Evolutionary conservation across 768 basidiomycete genomes (phyloP), one percentile per base, ranked within the genome.

Genomic region (Cystobasidium tubakii): DNA sequence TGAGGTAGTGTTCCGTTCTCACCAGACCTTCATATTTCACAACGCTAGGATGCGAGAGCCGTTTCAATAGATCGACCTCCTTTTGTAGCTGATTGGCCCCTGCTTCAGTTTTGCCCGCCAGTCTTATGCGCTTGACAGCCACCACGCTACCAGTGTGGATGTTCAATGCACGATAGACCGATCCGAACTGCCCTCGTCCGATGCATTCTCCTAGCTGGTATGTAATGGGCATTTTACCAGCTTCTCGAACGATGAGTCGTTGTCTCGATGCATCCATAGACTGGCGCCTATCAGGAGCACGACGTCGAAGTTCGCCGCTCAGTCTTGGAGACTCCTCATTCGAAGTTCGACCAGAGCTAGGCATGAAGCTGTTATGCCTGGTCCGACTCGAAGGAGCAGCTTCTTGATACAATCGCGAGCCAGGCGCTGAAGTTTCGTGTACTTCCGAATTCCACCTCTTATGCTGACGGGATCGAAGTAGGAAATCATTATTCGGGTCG

Each of bases 131-230:
- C 83, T 99, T 99, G 65, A 98, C 92, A n/a, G 95, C 95, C n/a
- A 95, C 93, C 87, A 91, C 95, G 81, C 95, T 91, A 19, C 95
- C 95, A 0, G 90, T 93, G 75, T 89, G 89, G 81, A 97, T 83
- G 81, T 99, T 94, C 73, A 99, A 84, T 15, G 95, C 94, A 17
- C 92, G 87, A 81, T 95, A 97, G 6, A 98, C 95, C 10, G 92
- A 87, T 33, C 95, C 95, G 81, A 97, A 98, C 83, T 98, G 95
- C 9, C 95, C 95, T 62, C 90, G 88, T 1, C 95, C 95, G 76
- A 99, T 95, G 80, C 92, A 94, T 81, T 96, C 94, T 34, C 95
- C 95, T 23, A 99, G 85, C 93, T 95, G 92, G 95, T 97, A 60
- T 17, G 88, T 88, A 66, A 89, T 87, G 7, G 89, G 84, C 21